Evolutionary conservation across 208 protist genomes (phyloP), one percentile per base, ranked within the genome.

Genomic region (Trypanosoma avium): DNA sequence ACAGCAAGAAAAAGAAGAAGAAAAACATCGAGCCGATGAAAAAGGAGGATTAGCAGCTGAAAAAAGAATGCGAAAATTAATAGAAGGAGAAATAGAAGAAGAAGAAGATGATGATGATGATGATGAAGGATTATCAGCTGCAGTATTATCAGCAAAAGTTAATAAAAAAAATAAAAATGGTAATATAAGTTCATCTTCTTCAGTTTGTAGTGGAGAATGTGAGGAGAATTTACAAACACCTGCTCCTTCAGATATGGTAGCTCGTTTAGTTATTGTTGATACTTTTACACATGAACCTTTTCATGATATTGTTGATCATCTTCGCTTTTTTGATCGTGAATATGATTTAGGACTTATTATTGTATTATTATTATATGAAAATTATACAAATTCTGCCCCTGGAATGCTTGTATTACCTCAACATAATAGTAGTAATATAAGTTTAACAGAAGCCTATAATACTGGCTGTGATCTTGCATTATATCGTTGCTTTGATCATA

Each of bases 211-310:
- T 50, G 80, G 59, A 17, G 76, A 82, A 26, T 2, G 32, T 1
- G 68, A 38, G 29, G 45, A 38, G 1, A 3, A 45, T 10, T 33
- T 19, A 40, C 17, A 9, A 17, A 59, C 38, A 46, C 32, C 27
- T 40, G 29, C 73, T 7, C 70, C 77, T 24, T 49, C 74, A 27
- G 86, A 90, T 49, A 66, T 74, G 42, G 47, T 95, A 22, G 73
- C 85, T 3, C 75, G 73, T 2, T 73, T 95, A 10, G 82, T 95
- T 22, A 45, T 95, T 38, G 79, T 95, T 0, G 89, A 95, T 64
- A 58, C 62, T 64, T 95, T 82, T 67, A 92, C 89, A 32, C 89
- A 95, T 64, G 89, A 95, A 54, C 74, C 79, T 21, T 83, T 88
- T 24, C 45, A 33, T 30, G 86, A 93, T 29, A 90, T 93, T 65